These are phyloP conservation scores for Anthoceros angustus DNA, from an alignment of 225 moss, liverwort and hornwort genomes.

Conservation along the genomic window DNA sequence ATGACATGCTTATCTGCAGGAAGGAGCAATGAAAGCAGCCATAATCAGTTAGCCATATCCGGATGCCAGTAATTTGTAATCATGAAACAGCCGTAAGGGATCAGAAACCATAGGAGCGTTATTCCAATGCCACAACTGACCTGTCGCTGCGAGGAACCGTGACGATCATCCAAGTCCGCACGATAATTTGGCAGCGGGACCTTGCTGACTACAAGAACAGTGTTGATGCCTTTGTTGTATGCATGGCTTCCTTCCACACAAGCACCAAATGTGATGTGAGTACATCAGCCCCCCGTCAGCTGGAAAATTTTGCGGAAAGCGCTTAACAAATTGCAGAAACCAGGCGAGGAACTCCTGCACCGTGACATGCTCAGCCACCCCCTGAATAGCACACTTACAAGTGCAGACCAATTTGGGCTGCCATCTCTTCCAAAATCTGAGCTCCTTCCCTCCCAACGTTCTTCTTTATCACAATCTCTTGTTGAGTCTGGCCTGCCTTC, in stretches of 20 bases:
- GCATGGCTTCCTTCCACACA: conserved; percentile 93
- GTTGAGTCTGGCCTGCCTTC: conserved; percentile 50
- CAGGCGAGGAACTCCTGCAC: neutral
- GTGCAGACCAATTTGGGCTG: conserved; percentile 56
- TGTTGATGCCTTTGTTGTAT: conserved; percentile 92
- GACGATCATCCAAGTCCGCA: conserved; percentile 84
- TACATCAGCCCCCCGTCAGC: conserved; percentile 12
- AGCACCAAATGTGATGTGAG: conserved; percentile 43
- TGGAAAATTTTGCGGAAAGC: neutral
- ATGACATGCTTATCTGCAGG: conserved; percentile 71
- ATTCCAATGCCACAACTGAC: conserved; percentile 14
- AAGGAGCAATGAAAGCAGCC: neutral
- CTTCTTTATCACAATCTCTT: conserved; percentile 80
- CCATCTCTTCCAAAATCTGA: conserved; percentile 63
- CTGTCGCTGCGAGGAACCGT: conserved; percentile 96
- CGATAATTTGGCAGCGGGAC: conserved; percentile 91
- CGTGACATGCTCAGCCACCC: neutral
- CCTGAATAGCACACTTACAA: conserved; percentile 32
- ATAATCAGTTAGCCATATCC: neutral
- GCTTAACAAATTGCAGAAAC: neutral
- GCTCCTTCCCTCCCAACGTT: conserved; percentile 82
- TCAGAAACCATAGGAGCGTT: no score
- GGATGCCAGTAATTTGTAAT: neutral
- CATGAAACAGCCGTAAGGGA: neutral
- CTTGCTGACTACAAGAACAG: conserved; percentile 83